Evolutionary conservation across 1,139 yeast species (phyloP).

Genomic region (Pichia sp.): DNA sequence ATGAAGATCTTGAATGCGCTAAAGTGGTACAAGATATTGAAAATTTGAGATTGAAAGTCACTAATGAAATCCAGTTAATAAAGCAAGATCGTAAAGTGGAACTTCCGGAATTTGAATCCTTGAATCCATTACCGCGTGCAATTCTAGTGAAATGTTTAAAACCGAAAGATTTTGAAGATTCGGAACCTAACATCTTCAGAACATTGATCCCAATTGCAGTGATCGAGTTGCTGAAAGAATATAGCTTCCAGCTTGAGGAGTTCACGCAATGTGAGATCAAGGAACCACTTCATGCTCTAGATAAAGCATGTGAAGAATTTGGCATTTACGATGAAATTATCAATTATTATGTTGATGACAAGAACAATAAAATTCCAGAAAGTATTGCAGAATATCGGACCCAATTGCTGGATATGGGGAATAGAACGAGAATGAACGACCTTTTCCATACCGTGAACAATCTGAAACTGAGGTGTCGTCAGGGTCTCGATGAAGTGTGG

Average conservation of each 20-base stretch:
- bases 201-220: conserved; percentile 52
- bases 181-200: conserved; percentile 37
- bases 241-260: conserved; percentile 55
- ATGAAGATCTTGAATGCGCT: not conserved
- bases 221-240: conserved; percentile 40
- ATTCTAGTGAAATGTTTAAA: conserved; percentile 48
- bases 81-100: conserved; percentile 56
- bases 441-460: conserved; percentile 40
- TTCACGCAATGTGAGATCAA: conserved; percentile 46
- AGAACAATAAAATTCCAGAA: conserved; percentile 54
- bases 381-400: conserved; percentile 48
- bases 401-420: conserved; percentile 51
- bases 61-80: conserved; percentile 6
- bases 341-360: conserved; percentile 16
- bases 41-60: conserved; percentile 29
- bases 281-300: conserved; percentile 48
- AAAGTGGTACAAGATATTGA: conserved; percentile 16
- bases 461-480: conserved; percentile 21
- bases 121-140: conserved; percentile 42
- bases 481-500: conserved; percentile 29
- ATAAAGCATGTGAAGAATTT: conserved; percentile 42
- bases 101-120: conserved; percentile 47
- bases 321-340: conserved; percentile 43
- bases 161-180: conserved; percentile 32
- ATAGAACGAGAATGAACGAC: conserved; percentile 36